Evolutionary conservation across 371 early-diverging fungal species (phyloP).

Genomic region (Mortierella polycephala): DNA sequence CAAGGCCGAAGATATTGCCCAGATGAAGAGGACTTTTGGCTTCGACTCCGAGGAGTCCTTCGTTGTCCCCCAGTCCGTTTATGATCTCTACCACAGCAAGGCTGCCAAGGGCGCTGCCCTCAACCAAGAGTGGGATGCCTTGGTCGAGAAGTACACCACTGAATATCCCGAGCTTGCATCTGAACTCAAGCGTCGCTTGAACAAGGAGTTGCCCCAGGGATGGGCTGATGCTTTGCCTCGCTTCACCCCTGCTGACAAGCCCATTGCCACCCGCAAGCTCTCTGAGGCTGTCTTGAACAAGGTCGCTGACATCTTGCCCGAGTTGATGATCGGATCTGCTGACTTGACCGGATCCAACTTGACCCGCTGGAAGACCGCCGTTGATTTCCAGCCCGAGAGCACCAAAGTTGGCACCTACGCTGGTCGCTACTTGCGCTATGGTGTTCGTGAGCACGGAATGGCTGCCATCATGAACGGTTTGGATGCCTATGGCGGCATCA

Average conservation of each 20-base stretch:
- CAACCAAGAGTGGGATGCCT: constrained; percentile 81
- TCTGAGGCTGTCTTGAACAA: constrained; percentile 88
- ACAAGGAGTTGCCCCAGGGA: constrained; percentile 78
- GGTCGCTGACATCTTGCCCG: constrained; percentile 81
- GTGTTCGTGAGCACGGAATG: constrained; percentile 99
- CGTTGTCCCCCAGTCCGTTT: constrained; percentile 72
- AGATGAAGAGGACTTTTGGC: constrained; percentile 88
- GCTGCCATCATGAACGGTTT: constrained; percentile 97
- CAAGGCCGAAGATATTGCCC: constrained; percentile 88
- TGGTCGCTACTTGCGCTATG: constrained; percentile 96
- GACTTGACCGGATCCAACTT: constrained; percentile 98
- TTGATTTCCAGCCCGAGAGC: constrained; percentile 88
- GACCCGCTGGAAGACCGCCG: constrained; percentile 94
- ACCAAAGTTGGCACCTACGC: constrained; percentile 80
- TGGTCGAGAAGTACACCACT: constrained; percentile 71
- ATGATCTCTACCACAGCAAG: constrained; percentile 73
- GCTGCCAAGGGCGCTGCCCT: constrained; percentile 67
- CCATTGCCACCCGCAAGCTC: constrained; percentile 93
- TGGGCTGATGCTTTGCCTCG: constrained; percentile 81
- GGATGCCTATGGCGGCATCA: constrained; percentile 87
- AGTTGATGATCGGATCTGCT: constrained; percentile 98
- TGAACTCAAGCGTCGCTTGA: constrained; percentile 84
- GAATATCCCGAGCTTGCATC: constrained; percentile 75
- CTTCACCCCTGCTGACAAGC: constrained; percentile 81
- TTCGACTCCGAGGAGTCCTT: constrained; percentile 85